Evolutionary conservation across 2,329 filamentous ascomycete species (phyloP).

Genomic region (Penicillium psychrosexuale): DNA sequence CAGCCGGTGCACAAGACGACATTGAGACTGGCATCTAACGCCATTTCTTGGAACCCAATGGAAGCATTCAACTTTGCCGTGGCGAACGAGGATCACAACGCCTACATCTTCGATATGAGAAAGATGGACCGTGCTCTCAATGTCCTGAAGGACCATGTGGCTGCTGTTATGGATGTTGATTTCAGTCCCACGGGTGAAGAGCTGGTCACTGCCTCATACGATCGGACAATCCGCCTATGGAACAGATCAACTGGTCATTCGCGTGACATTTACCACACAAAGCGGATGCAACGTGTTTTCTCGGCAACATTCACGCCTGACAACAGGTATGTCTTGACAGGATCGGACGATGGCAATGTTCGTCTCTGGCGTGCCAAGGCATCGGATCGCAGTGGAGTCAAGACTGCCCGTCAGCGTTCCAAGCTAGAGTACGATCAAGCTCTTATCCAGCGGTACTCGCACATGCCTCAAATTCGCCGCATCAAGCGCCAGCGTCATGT

Average conservation of each 20-base stretch:
- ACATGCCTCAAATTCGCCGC: constrained; percentile 93
- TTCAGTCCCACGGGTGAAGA: constrained; percentile 94
- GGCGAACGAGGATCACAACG: constrained; percentile 91
- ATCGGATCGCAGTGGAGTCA: constrained; percentile 77
- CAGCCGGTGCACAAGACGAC: constrained; percentile 77
- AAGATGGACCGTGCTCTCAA: constrained; percentile 85
- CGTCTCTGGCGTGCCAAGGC: constrained; percentile 87
- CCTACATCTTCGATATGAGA: constrained; percentile 90
- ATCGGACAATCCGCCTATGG: constrained; percentile 85
- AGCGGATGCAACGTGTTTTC: constrained; percentile 95
- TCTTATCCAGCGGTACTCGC: constrained; percentile 75
- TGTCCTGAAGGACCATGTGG: constrained; percentile 83
- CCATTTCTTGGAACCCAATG: constrained; percentile 91
- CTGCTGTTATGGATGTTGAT: constrained; percentile 93
- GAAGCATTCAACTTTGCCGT: constrained; percentile 93
- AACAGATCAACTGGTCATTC: constrained; percentile 75
- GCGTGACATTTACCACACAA: constrained; percentile 93
- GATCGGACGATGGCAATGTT: constrained; percentile 89
- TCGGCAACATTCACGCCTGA: constrained; percentile 82
- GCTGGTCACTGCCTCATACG: constrained; percentile 84
- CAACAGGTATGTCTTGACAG: constrained; percentile 82
- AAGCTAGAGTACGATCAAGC: constrained; percentile 90
- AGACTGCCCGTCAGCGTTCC: constrained; percentile 78
- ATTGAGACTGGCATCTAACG: constrained; percentile 78
- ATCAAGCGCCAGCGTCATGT: constrained; percentile 90